phyloP scores from a whole-genome alignment of 345 rosid genomes.

The Aquilaria yunnanensis region DNA sequence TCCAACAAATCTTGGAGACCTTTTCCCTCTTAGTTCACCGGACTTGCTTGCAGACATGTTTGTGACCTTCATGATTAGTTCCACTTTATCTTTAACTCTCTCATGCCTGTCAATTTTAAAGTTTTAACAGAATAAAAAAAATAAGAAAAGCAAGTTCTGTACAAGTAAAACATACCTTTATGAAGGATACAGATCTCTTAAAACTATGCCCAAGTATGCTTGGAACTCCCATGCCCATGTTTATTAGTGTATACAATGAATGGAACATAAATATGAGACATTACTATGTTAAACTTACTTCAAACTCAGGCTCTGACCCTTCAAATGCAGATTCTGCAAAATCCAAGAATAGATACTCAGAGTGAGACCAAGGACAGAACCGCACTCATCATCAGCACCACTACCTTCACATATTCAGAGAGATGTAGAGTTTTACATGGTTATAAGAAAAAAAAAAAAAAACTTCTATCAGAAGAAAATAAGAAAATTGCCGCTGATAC shows the following conservation, averaged over 20 bases:
- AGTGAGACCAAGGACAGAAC: conserved; percentile 3
- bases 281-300: conserved; percentile 28
- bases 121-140: background rate
- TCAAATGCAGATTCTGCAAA: conserved; percentile 23
- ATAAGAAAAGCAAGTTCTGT: background rate
- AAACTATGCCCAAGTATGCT: background rate
- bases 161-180: background rate
- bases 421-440: background rate
- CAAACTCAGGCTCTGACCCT: conserved; percentile 10
- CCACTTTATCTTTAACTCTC: background rate
- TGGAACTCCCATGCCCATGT: too few species aligned
- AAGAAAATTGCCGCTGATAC: background rate
- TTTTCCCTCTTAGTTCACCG: conserved; percentile 17
- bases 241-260: background rate
- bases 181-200: background rate
- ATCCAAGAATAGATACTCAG: conserved; percentile 10
- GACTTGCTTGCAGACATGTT: background rate
- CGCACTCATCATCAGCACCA: background rate
- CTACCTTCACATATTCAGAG: too few species aligned
- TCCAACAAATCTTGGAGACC: conserved; percentile 25
- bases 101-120: conserved; percentile 2
- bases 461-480: background rate
- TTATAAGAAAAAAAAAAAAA: background rate
- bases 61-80: background rate
- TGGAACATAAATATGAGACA: background rate